phyloP scores from a whole-genome alignment of 345 rosid genomes.

The Euphorbia lathyris region DNA sequence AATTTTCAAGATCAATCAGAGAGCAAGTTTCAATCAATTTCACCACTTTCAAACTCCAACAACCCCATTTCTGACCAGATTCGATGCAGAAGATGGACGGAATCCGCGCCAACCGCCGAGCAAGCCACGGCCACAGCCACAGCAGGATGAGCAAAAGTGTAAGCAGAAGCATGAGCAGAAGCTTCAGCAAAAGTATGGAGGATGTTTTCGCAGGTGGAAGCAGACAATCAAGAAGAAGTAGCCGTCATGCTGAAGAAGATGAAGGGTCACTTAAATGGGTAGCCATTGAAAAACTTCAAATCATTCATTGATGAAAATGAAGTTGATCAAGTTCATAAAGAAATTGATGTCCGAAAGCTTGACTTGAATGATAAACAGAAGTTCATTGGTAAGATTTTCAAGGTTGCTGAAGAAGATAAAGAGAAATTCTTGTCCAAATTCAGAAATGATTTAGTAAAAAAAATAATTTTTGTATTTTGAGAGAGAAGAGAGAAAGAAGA shows the following conservation, averaged over 20 bases:
- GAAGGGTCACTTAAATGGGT: constrained; percentile 97
- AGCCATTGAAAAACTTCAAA: constrained; percentile 78
- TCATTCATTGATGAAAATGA: constrained; percentile 38
- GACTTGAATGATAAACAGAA: constrained; percentile 57
- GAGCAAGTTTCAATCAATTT: not conserved
- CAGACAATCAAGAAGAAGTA: constrained; percentile 44
- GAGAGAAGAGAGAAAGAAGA: no score
- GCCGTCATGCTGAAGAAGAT: constrained; percentile 53
- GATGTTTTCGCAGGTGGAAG: constrained; percentile 48
- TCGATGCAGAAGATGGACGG: constrained; percentile 32
- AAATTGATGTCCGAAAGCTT: constrained; percentile 73
- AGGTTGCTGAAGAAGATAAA: constrained; percentile 85
- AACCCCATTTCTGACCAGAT: no score
- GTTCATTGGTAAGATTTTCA: constrained; percentile 69
- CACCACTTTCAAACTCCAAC: no score
- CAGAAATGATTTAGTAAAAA: no score
- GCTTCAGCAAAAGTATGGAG: constrained; percentile 54
- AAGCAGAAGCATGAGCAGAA: constrained; percentile 62
- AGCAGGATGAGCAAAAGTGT: constrained; percentile 34
- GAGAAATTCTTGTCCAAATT: constrained; percentile 70
- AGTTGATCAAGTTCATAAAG: constrained; percentile 36
- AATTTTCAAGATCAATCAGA: no score
- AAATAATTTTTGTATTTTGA: no score
- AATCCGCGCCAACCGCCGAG: constrained; percentile 27
- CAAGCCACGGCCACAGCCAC: constrained; percentile 2